Base-by-base conservation (phyloP, 106 monocot species). In the Acorus gramineus region DNA sequence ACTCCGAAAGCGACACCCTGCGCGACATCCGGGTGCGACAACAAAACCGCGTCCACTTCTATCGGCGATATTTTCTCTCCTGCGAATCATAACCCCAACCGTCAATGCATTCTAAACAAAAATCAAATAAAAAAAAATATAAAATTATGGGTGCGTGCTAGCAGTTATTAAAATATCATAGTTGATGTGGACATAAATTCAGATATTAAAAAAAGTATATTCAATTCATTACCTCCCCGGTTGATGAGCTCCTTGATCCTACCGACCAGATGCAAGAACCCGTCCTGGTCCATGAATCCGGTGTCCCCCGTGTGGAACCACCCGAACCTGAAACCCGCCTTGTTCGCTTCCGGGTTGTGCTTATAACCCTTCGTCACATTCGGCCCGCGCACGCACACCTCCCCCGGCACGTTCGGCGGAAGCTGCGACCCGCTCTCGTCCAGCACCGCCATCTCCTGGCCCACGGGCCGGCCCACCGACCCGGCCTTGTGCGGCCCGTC, bases 41-140 rank as follows among this genome's bases (percentile, higher is more conserved):
- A 50, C 55, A 96, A 78, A 9, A 96, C 96, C 3, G 87, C 78
- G 53, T 96, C 96, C 65, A 96, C 96, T 66, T 96, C 96, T 4
- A 96, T 75, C 9, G 96, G 96, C 12, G 96, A 96, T 64, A 96
- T 96, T 75, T 96, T 96, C 83, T 96, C 96, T 0, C 96, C 92
- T 87, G 75, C 7, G 50, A 0, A 9, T 14, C 3, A 49, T 47
- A 46, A 66, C 8, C 28, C 7, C 0, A 42, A 47, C 13, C 7
- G 4, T 11, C 3, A 3, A 28, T 28, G 28, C 28, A 28, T 28
- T 28, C 28, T 0, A 28, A 28, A 28, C 28, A 28, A 28, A 28
- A 28, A 28, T 28, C 28, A 28, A 28, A 28, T 28, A 28, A 28
- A 0, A 28, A 28, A 28, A 28, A 28, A 28, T 28, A 28, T 28